Evolutionary conservation across 2,329 filamentous ascomycete genomes (phyloP).

Genomic region (Ramichloridium luteum): DNA sequence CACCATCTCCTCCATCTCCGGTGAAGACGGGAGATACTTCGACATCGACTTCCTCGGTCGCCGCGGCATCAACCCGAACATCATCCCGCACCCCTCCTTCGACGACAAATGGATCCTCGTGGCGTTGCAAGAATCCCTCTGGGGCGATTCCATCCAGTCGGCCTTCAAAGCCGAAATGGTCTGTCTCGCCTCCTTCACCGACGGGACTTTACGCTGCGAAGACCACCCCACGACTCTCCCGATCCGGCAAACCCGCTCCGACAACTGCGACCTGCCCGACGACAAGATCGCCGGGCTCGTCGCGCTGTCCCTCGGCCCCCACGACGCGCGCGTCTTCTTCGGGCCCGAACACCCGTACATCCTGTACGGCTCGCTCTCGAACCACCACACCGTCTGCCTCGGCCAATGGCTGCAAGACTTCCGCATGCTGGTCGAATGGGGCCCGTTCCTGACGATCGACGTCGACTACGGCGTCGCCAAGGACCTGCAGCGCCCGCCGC

Average conservation of each 20-base stretch:
- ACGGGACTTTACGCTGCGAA: constrained; percentile 32
- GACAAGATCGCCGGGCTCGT: constrained; percentile 24
- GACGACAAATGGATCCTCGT: constrained; percentile 5
- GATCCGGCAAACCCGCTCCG: constrained; percentile 34
- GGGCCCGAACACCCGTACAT: constrained; percentile 40
- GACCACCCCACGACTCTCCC: constrained; percentile 32
- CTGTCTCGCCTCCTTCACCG: constrained; percentile 39
- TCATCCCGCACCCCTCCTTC: constrained; percentile 4
- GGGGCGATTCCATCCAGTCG: constrained; percentile 18
- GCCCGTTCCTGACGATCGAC: constrained; percentile 11
- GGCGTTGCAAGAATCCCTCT: constrained; percentile 12
- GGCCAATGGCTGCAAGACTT: constrained; percentile 47
- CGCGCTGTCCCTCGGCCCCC: constrained; percentile 37
- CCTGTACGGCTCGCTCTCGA: constrained; percentile 45
- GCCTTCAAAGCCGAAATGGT: constrained; percentile 29
- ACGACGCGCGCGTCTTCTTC: constrained; percentile 47
- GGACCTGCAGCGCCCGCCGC: constrained; percentile 41
- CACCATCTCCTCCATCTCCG: not conserved
- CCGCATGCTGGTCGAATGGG: constrained; percentile 32
- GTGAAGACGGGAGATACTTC: constrained; percentile 5
- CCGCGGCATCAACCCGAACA: constrained; percentile 6
- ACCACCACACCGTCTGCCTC: constrained; percentile 38
- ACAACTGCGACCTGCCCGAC: constrained; percentile 35
- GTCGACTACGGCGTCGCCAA: constrained; percentile 31
- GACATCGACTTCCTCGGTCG: constrained; percentile 4